A percentile compares a stretch with the other conserved stretches of the same genome.
Evolutionary conservation across 306 rosid genomes (phyloP).

Genomic region (Cicer judaicum): DNA sequence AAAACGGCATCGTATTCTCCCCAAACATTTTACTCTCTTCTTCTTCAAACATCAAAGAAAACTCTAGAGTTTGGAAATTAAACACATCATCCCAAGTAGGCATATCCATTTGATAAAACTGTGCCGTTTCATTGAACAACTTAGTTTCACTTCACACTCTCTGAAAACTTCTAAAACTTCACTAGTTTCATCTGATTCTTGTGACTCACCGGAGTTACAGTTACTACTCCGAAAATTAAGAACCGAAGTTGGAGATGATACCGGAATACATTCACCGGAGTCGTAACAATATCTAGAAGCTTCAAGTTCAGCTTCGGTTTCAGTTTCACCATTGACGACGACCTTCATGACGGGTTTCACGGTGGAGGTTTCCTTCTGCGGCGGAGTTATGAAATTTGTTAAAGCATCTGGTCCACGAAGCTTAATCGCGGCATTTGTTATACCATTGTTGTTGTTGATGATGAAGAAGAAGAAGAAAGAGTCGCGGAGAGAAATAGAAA

Average conservation of each 20-base stretch:
- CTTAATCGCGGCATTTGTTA: conserved; percentile 81
- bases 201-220: conserved; percentile 45
- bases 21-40: conserved; percentile 41
- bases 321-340: conserved; percentile 18
- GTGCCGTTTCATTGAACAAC: conserved; percentile 38
- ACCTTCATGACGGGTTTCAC: conserved; percentile 43
- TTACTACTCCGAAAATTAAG: conserved; percentile 58
- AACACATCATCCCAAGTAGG: conserved; percentile 59
- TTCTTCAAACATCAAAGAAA: conserved; percentile 53
- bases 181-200: conserved; percentile 13
- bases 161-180: neutral
- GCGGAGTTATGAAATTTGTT: conserved; percentile 74
- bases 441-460: too few species aligned
- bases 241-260: conserved; percentile 81
- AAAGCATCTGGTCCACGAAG: conserved; percentile 93
- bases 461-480: too few species aligned
- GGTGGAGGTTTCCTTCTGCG: conserved; percentile 29
- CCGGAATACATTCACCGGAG: conserved; percentile 62
- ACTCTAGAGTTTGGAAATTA: conserved; percentile 50
- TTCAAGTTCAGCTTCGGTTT: neutral
- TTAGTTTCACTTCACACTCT: conserved; percentile 56
- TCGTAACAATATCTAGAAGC: conserved; percentile 48
- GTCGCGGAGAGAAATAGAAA: too few species aligned
- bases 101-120: conserved; percentile 48
- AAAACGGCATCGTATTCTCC: conserved; percentile 45